A percentile compares a stretch with the other conserved stretches of the same genome.
Conservation (phyloP, 805 yeast species). For the Hanseniaspora occidentalis region DNA sequence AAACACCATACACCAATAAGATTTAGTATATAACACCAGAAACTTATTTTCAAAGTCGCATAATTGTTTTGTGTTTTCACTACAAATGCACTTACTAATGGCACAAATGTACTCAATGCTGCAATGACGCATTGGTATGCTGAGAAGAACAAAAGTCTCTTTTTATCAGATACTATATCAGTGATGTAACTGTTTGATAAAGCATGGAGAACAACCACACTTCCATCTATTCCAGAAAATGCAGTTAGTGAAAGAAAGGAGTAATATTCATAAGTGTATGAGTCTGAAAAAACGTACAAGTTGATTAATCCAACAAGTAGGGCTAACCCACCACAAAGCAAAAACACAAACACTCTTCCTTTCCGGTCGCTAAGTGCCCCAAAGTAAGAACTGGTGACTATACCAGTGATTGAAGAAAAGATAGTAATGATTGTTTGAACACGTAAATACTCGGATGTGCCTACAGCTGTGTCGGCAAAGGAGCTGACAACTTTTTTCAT, state of each 20-base stretch:
- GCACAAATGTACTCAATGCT: conserved; percentile 11
- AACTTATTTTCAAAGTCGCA: not conserved
- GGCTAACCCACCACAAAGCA: conserved; percentile 17
- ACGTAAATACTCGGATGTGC: not conserved
- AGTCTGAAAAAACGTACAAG: conserved; percentile 5
- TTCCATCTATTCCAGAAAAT: conserved; percentile 10
- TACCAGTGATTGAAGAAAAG: not conserved
- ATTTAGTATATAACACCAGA: conserved; percentile 5
- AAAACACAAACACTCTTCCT: conserved; percentile 13
- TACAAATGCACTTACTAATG: conserved; percentile 11
- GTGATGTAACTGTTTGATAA: conserved; percentile 13
- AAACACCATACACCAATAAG: conserved; percentile 14
- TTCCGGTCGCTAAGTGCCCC: conserved; percentile 13
- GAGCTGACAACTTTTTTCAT: not conserved
- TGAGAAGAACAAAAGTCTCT: conserved; percentile 9
- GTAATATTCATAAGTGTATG: conserved; percentile 1
- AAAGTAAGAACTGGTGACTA: conserved; percentile 8
- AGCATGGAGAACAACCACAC: conserved; percentile 14
- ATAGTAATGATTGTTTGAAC: not conserved
- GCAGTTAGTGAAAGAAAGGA: conserved; percentile 6
- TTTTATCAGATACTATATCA: conserved; percentile 9
- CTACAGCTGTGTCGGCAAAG: not conserved
- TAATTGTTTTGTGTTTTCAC: conserved; percentile 7
- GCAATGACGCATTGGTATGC: conserved; percentile 11
- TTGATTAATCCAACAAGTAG: conserved; percentile 14